These are phyloP conservation scores for Dovyalis caffra DNA, from an alignment of 345 rosid genomes.

Conservation along the genomic window DNA sequence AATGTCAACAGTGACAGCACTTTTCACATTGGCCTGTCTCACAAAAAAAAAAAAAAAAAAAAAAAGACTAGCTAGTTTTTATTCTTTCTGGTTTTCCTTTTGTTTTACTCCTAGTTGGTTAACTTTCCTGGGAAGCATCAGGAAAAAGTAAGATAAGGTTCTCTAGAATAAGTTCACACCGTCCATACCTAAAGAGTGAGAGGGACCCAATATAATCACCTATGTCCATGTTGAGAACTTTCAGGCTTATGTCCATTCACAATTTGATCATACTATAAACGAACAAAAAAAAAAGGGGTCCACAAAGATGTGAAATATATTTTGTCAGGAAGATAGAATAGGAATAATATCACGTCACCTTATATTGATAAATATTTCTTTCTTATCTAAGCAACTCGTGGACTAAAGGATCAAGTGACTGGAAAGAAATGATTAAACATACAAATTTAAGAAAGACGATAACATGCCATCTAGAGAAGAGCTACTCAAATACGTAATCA, in stretches of 20 bases:
- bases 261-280: neutral
- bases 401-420: neutral
- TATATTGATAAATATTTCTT: neutral
- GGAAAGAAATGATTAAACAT: neutral
- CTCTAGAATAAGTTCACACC: constrained; percentile 5
- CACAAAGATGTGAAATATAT: neutral
- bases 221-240: constrained; percentile 1
- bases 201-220: neutral
- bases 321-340: neutral
- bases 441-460: neutral
- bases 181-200: constrained; percentile 9
- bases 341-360: neutral
- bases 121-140: constrained; percentile 2
- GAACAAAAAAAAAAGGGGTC: neutral
- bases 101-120: constrained; percentile 11
- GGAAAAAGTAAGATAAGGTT: constrained; percentile 9
- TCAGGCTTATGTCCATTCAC: neutral
- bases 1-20: constrained; percentile 7
- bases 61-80: constrained; percentile 6
- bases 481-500: neutral
- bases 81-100: neutral
- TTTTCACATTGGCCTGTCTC: constrained; percentile 8
- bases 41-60: too few species aligned
- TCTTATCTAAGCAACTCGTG: neutral
- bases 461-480: neutral